Percentiles rank a stretch among this genome's conserved stretches.
Evolutionary conservation across 2,329 filamentous ascomycete genomes (phyloP).

Genomic region (Cylindrodendrum hubeiense): DNA sequence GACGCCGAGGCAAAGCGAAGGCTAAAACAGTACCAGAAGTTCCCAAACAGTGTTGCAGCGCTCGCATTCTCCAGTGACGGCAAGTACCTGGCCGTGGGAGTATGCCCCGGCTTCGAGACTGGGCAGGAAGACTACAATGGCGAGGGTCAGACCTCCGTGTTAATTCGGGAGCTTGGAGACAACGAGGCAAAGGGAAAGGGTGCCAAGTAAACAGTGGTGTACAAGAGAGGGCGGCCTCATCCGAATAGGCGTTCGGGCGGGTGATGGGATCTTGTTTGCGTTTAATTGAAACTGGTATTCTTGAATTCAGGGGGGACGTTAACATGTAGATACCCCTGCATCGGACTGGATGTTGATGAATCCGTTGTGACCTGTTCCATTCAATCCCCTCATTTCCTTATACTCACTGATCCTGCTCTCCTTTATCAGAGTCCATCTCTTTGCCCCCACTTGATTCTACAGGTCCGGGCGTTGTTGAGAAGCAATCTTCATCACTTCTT

Average conservation of each 20-base stretch:
- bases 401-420: neutral
- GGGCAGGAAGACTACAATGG: conserved; percentile 83
- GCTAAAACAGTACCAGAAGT: conserved; percentile 90
- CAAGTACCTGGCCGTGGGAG: conserved; percentile 80
- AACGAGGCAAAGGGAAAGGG: conserved; percentile 90
- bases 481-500: neutral
- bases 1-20: conserved; percentile 91
- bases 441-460: neutral
- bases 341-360: conserved; percentile 33
- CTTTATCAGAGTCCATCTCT: neutral
- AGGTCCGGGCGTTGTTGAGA: neutral
- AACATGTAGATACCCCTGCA: conserved; percentile 50
- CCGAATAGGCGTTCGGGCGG: conserved; percentile 48
- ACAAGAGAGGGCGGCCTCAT: conserved; percentile 34
- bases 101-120: conserved; percentile 90
- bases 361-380: neutral
- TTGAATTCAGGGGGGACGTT: conserved; percentile 34
- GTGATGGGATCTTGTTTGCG: conserved; percentile 41
- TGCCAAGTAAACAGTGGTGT: conserved; percentile 64
- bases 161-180: conserved; percentile 86
- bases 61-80: conserved; percentile 84
- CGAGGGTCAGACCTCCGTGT: conserved; percentile 80
- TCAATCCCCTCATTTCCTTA: neutral
- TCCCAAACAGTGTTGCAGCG: conserved; percentile 81
- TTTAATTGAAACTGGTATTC: conserved; percentile 39